Conservation (phyloP, 805 yeast genomes). For the Wickerhamomyces queroliae region DNA sequence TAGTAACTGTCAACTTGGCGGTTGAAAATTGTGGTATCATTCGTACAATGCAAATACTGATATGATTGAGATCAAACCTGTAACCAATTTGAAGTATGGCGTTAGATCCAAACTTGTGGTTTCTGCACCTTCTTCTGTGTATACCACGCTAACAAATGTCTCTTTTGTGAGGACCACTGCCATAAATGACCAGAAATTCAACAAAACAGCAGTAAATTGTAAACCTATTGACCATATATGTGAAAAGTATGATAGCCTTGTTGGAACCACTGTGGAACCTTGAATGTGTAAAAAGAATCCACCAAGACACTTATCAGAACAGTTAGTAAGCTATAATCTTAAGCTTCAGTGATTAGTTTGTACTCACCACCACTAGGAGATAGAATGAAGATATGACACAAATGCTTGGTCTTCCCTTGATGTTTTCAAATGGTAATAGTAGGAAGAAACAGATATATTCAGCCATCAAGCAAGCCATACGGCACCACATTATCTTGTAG, state of each 20-base stretch:
- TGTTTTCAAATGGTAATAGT: conserved; percentile 11
- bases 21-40: no score
- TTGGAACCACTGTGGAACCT: neutral
- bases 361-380: conserved; percentile 5
- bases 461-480: conserved; percentile 1
- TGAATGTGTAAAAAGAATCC: neutral
- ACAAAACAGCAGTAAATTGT: neutral
- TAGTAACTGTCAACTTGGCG: no score
- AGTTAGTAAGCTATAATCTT: neutral
- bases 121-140: no score
- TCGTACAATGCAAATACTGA: no score
- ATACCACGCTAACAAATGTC: no score
- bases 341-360: neutral
- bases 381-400: conserved; percentile 6
- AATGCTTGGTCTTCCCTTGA: conserved; percentile 14
- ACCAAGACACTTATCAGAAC: neutral
- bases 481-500: neutral
- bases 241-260: neutral
- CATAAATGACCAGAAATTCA: neutral
- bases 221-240: neutral
- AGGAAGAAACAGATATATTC: conserved; percentile 12
- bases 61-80: no score
- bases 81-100: no score
- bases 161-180: no score
- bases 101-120: no score